A percentile compares a stretch with the other conserved stretches of the same genome.
Conservation (phyloP, 2,329 filamentous ascomycete species). For the Diaporthe humulicola region DNA sequence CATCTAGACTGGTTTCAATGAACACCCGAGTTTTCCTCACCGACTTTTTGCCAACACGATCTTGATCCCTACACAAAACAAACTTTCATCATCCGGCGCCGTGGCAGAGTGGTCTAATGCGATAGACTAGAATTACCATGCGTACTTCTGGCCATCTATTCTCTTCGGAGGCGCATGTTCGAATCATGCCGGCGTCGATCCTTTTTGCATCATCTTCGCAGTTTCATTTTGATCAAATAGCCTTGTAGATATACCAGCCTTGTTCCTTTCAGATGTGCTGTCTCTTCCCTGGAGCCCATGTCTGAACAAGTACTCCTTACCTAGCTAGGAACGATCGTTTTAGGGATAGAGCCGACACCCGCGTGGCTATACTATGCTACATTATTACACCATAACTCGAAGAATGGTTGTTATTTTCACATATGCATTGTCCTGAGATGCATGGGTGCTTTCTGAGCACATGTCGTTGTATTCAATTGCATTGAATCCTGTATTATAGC, state of each 20-base stretch:
- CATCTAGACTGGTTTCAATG: background rate
- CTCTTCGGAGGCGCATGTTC: constrained; percentile 32
- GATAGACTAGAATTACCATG: constrained; percentile 17
- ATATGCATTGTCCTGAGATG: too few species aligned
- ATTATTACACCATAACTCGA: too few species aligned
- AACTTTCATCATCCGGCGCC: background rate
- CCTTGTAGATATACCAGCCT: background rate
- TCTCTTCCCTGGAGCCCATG: background rate
- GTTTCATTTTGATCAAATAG: background rate
- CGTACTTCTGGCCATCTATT: constrained; percentile 23
- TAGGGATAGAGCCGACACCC: too few species aligned
- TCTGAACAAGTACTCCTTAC: too few species aligned
- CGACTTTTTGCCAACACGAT: background rate
- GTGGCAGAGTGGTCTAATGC: constrained; percentile 32
- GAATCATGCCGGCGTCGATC: constrained; percentile 28
- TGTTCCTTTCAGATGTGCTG: background rate
- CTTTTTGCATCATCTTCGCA: background rate
- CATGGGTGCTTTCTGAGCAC: too few species aligned
- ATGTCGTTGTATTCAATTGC: background rate
- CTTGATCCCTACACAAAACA: fast-evolving
- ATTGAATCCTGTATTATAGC: background rate
- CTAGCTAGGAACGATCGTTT: too few species aligned
- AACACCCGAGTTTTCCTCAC: background rate
- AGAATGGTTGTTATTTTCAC: too few species aligned
- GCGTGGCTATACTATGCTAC: too few species aligned